These are phyloP conservation scores for Naumovozyma castellii DNA, from an alignment of 805 yeast genomes.

Conservation along the genomic window DNA sequence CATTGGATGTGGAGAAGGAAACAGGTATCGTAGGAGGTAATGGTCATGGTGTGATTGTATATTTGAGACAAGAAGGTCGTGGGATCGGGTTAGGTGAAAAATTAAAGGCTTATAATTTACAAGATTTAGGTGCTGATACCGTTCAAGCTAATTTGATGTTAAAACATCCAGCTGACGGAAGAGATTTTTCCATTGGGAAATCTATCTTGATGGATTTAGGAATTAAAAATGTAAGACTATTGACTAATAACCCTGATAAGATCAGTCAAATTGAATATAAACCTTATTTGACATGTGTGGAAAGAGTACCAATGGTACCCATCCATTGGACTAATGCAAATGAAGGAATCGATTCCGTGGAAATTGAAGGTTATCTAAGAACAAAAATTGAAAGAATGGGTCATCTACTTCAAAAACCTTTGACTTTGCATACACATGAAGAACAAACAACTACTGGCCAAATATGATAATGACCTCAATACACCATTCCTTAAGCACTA, in stretches of 20 bases:
- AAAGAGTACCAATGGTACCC: conserved; percentile 95
- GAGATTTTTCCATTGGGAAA: conserved; percentile 88
- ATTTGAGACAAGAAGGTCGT: conserved; percentile 94
- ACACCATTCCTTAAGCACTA: neutral
- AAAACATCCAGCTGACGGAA: conserved; percentile 96
- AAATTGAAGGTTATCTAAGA: conserved; percentile 84
- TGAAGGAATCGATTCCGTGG: conserved; percentile 71
- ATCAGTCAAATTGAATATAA: conserved; percentile 90
- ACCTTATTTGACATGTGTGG: conserved; percentile 62
- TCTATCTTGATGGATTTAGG: conserved; percentile 84
- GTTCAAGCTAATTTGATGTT: conserved; percentile 89
- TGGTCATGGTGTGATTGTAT: conserved; percentile 91
- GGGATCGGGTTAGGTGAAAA: conserved; percentile 98
- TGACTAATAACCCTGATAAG: conserved; percentile 95
- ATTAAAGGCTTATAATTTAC: conserved; percentile 90
- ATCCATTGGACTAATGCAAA: conserved; percentile 64
- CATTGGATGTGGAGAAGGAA: conserved; percentile 22
- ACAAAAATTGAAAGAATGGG: conserved; percentile 98
- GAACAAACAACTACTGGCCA: neutral
- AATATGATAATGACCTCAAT: neutral
- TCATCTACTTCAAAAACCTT: conserved; percentile 57
- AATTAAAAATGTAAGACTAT: conserved; percentile 55
- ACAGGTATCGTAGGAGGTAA: conserved; percentile 40
- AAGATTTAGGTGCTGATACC: conserved; percentile 97
- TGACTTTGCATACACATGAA: conserved; percentile 22